Evolutionary conservation across 306 rosid genomes (phyloP).

Genomic region (Coriaria nepalensis): DNA sequence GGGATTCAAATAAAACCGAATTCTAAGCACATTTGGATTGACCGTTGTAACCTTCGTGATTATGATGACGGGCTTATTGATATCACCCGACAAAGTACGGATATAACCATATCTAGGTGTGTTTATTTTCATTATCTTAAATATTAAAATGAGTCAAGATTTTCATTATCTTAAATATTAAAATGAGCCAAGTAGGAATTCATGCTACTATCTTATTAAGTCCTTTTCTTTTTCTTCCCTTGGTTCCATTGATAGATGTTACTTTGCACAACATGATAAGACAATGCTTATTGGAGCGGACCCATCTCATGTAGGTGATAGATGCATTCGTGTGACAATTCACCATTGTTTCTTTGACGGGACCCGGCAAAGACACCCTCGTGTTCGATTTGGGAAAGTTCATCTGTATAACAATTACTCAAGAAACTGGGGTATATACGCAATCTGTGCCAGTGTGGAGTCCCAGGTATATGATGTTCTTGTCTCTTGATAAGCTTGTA

Average conservation of each 20-base stretch:
- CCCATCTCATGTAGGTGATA: constrained; percentile 23
- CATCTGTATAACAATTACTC: constrained; percentile 27
- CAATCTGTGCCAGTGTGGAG: constrained; percentile 29
- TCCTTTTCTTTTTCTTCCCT: constrained; percentile 3
- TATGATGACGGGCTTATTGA: constrained; percentile 28
- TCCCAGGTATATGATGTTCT: constrained; percentile 17
- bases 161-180: no score
- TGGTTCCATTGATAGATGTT: constrained; percentile 13
- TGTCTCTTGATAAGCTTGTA: background rate
- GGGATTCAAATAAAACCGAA: constrained; percentile 31
- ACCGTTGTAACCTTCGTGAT: constrained; percentile 28
- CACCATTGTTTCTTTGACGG: constrained; percentile 29
- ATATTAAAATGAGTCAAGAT: background rate
- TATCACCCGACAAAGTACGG: constrained; percentile 27
- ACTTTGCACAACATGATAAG: constrained; percentile 26
- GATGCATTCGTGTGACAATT: constrained; percentile 29
- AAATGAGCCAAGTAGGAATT: no score
- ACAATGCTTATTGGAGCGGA: constrained; percentile 33
- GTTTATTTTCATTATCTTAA: constrained; percentile 1
- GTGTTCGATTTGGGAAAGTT: constrained; percentile 31
- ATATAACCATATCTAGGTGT: constrained; percentile 25
- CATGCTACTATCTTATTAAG: no score
- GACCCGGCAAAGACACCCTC: constrained; percentile 31
- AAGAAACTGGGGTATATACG: constrained; percentile 26
- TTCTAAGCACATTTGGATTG: constrained; percentile 28